Conservation (phyloP, 257 asterid species). For the Nicotiana otophora region DNA sequence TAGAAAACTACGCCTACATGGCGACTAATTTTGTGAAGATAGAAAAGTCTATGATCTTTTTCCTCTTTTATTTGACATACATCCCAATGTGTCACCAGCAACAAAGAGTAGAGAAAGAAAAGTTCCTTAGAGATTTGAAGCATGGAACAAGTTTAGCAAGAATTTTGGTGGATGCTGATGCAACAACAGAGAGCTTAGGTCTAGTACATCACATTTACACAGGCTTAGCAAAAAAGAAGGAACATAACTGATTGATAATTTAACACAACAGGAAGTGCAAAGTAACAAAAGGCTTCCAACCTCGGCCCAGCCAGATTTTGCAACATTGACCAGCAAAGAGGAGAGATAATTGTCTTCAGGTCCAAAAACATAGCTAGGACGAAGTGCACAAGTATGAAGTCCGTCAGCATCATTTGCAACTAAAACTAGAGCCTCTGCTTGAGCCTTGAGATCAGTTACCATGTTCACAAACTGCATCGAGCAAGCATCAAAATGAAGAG, state of each 20-base stretch:
- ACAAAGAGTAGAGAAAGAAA: conserved; percentile 1
- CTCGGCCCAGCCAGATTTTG: conserved; percentile 74
- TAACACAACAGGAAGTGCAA: neutral
- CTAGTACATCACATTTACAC: conserved; percentile 2
- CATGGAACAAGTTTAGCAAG: neutral
- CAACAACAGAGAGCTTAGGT: neutral
- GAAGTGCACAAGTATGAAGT: conserved; percentile 82
- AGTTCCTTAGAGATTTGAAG: conserved; percentile 5
- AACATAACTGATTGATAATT: conserved; percentile 7
- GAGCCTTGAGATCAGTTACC: conserved; percentile 75
- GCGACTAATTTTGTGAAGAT: neutral
- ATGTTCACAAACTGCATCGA: conserved; percentile 54
- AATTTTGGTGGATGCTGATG: neutral
- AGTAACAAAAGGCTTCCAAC: conserved; percentile 34
- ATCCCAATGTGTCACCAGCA: neutral
- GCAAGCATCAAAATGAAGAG: conserved; percentile 15
- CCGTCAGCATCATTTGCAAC: conserved; percentile 64
- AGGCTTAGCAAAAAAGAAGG: neutral
- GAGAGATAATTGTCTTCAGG: conserved; percentile 68
- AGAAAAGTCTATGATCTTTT: neutral
- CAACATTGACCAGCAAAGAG: conserved; percentile 56
- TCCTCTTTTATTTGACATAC: neutral
- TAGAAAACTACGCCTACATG: conserved; percentile 9
- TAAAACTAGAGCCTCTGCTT: conserved; percentile 81
- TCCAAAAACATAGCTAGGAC: conserved; percentile 80